phyloP scores from a whole-genome alignment of 208 protist genomes.

The Leishmania gerbilli region DNA sequence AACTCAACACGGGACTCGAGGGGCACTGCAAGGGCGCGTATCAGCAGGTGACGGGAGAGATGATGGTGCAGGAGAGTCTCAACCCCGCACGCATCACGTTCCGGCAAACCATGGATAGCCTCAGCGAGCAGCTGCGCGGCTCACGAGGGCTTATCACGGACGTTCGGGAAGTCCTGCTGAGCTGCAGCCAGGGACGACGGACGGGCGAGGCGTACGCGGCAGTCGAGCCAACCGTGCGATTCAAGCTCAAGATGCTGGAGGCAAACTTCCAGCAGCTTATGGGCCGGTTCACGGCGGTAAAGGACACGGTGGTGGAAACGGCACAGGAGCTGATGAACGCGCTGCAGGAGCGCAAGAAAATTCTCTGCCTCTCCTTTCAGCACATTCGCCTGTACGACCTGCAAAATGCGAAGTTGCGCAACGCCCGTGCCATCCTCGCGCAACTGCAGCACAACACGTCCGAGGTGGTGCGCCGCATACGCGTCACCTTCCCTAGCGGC shows the following conservation, averaged over 20 bases:
- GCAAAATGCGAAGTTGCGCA: slow-evolving; percentile 84
- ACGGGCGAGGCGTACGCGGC: slow-evolving; percentile 77
- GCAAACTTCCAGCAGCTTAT: slow-evolving; percentile 90
- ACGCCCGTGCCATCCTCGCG: slow-evolving; percentile 66
- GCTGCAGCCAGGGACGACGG: slow-evolving; percentile 40
- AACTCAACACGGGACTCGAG: slow-evolving; percentile 84
- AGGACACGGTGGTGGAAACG: slow-evolving; percentile 84
- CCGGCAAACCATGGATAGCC: slow-evolving; percentile 89
- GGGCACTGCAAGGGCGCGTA: slow-evolving; percentile 76
- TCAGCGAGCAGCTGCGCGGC: slow-evolving; percentile 79
- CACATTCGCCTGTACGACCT: slow-evolving; percentile 93
- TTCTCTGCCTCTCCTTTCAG: slow-evolving; percentile 91
- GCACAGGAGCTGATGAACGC: slow-evolving; percentile 87
- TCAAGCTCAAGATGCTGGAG: slow-evolving; percentile 91
- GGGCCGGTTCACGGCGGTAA: slow-evolving; percentile 81
- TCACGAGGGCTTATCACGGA: slow-evolving; percentile 80
- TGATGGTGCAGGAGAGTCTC: slow-evolving; percentile 81
- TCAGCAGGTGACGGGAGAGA: slow-evolving; percentile 70
- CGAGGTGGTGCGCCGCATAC: slow-evolving; percentile 64
- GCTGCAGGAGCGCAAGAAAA: slow-evolving; percentile 89
- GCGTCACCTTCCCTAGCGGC: slow-evolving; percentile 78
- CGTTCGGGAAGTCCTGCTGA: slow-evolving; percentile 65
- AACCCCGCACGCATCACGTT: slow-evolving; percentile 80
- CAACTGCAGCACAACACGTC: slow-evolving; percentile 67
- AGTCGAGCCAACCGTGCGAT: slow-evolving; percentile 84